Percentiles rank a stretch among this genome's conserved stretches.
phyloP scores from a whole-genome alignment of 257 asterid genomes.

The Sherardia arvensis region DNA sequence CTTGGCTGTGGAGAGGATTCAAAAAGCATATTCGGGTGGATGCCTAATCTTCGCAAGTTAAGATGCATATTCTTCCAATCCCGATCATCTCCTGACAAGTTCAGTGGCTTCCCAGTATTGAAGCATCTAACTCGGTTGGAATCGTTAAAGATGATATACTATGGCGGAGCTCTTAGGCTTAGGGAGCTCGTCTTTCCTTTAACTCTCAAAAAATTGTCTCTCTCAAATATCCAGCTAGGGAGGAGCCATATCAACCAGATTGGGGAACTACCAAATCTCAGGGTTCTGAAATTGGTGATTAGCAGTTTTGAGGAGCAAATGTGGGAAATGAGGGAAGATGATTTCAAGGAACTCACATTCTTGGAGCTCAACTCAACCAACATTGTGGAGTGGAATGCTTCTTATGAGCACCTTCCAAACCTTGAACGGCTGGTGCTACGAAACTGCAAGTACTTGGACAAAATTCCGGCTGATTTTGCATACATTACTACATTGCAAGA shows the following conservation, averaged over 20 bases:
- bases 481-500: too few relatives aligned
- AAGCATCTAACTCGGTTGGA: background rate
- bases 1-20: background rate
- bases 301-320: too few relatives aligned
- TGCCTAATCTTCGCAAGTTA: slow-evolving; percentile 9
- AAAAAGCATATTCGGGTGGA: background rate
- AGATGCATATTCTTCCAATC: slow-evolving; percentile 1
- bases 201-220: background rate
- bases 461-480: too few relatives aligned
- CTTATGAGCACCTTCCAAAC: too few relatives aligned
- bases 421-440: too few relatives aligned
- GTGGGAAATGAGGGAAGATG: too few relatives aligned
- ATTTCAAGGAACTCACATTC: too few relatives aligned
- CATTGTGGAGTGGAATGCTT: too few relatives aligned
- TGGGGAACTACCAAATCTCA: too few relatives aligned
- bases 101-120: background rate
- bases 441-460: too few relatives aligned
- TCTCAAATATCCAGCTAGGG: background rate
- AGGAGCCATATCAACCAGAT: background rate
- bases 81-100: background rate
- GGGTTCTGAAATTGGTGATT: too few relatives aligned
- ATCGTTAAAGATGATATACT: background rate
- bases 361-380: too few relatives aligned
- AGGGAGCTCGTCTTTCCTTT: background rate
- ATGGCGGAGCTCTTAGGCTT: background rate